Conservation (phyloP, 148 eudicot species). For the Fagopyrum esculentum region DNA sequence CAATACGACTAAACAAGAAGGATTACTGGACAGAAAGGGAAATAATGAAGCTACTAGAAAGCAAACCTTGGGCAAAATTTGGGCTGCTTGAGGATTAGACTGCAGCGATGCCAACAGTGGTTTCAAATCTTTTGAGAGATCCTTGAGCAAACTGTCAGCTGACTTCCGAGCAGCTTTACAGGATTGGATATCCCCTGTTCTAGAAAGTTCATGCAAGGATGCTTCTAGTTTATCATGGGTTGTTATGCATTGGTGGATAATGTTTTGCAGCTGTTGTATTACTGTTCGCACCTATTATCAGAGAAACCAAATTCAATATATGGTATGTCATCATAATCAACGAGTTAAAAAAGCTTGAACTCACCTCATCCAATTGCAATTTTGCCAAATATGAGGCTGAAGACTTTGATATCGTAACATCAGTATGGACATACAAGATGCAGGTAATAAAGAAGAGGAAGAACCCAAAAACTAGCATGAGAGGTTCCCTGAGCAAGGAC, state of each 20-base stretch:
- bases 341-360: background rate
- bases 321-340: background rate
- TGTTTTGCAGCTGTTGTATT: slow-evolving; percentile 63
- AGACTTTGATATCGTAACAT: slow-evolving; percentile 87
- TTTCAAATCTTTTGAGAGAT: slow-evolving; percentile 78
- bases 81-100: slow-evolving; percentile 69
- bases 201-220: slow-evolving; percentile 74
- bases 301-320: background rate
- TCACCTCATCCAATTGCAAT: slow-evolving; percentile 96
- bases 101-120: slow-evolving; percentile 69
- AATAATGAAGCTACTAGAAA: background rate
- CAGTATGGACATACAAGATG: slow-evolving; percentile 73
- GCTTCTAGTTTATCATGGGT: slow-evolving; percentile 79
- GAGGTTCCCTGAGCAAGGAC: slow-evolving; percentile 75
- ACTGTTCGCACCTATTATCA: slow-evolving; percentile 57
- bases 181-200: slow-evolving; percentile 81
- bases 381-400: slow-evolving; percentile 87
- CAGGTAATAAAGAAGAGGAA: slow-evolving; percentile 80
- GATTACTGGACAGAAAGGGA: background rate
- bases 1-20: background rate
- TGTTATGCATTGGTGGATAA: slow-evolving; percentile 47
- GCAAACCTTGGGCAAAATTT: slow-evolving; percentile 63
- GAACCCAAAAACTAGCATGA: slow-evolving; percentile 86
- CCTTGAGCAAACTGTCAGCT: slow-evolving; percentile 69
- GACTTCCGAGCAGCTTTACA: slow-evolving; percentile 80